Percentiles rank a stretch among this genome's conserved stretches.
Conservation (phyloP, 2,329 filamentous ascomycete genomes). For the Colletotrichum liriopes region DNA sequence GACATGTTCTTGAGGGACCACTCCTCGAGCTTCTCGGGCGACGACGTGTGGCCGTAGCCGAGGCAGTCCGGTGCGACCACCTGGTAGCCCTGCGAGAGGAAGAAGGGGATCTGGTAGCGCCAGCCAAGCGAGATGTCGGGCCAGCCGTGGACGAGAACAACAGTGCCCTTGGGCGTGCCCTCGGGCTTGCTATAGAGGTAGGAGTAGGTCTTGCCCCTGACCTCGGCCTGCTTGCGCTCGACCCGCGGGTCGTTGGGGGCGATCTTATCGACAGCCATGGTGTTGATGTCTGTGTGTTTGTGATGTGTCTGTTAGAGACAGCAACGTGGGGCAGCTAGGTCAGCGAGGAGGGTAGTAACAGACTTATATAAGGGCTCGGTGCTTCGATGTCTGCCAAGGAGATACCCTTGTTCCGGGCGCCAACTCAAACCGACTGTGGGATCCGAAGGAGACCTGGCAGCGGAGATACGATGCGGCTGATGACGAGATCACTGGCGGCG, state of each 20-base stretch:
- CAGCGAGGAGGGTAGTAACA: background rate
- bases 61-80: conserved; percentile 90
- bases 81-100: conserved; percentile 80
- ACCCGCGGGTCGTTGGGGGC: conserved; percentile 77
- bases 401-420: conserved; percentile 9
- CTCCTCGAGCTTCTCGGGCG: conserved; percentile 72
- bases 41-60: conserved; percentile 85
- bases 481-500: background rate
- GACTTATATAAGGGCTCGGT: conserved; percentile 1
- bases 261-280: conserved; percentile 75
- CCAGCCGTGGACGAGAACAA: conserved; percentile 79
- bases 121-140: conserved; percentile 89
- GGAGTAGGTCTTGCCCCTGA: conserved; percentile 81
- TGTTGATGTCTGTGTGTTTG: conserved; percentile 35
- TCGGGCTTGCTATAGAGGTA: conserved; percentile 71
- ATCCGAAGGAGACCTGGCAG: background rate
- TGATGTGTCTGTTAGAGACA: background rate
- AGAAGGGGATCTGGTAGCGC: conserved; percentile 88
- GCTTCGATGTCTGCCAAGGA: conserved; percentile 20
- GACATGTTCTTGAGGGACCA: conserved; percentile 77
- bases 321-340: background rate
- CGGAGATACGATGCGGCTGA: conserved; percentile 30
- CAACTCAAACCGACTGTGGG: conserved; percentile 2
- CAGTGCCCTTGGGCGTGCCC: conserved; percentile 60
- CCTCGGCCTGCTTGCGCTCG: conserved; percentile 71